phyloP scores from a whole-genome alignment of 257 asterid genomes.

The Solanum pennellii region DNA sequence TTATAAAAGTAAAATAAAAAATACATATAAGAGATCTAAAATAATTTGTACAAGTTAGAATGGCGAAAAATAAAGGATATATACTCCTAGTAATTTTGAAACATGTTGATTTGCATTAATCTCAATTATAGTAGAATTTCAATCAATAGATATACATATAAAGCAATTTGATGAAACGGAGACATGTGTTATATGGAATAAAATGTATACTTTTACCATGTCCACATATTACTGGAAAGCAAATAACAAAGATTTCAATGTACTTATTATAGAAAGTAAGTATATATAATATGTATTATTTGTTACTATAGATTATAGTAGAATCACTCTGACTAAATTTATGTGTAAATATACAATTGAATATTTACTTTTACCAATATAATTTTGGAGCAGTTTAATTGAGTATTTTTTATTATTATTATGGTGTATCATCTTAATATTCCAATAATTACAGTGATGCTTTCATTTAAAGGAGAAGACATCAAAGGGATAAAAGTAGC shows the following conservation, averaged over 20 bases:
- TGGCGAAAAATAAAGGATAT: neutral
- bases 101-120: neutral
- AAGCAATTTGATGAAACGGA: neutral
- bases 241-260: neutral
- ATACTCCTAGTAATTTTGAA: neutral
- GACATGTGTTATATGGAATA: neutral
- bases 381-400: neutral
- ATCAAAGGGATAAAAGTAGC: neutral
- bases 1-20: neutral
- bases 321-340: neutral
- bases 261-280: neutral
- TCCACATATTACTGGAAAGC: neutral
- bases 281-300: neutral
- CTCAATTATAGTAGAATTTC: neutral
- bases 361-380: neutral
- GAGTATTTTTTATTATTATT: neutral
- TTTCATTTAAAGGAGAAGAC: neutral
- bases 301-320: neutral
- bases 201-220: neutral
- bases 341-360: neutral
- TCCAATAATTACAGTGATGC: neutral
- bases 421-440: neutral
- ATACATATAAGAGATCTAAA: neutral
- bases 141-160: neutral
- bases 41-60: neutral